phyloP scores from a whole-genome alignment of 2,329 filamentous ascomycete genomes.

The Teratosphaeriaceae sp. region DNA sequence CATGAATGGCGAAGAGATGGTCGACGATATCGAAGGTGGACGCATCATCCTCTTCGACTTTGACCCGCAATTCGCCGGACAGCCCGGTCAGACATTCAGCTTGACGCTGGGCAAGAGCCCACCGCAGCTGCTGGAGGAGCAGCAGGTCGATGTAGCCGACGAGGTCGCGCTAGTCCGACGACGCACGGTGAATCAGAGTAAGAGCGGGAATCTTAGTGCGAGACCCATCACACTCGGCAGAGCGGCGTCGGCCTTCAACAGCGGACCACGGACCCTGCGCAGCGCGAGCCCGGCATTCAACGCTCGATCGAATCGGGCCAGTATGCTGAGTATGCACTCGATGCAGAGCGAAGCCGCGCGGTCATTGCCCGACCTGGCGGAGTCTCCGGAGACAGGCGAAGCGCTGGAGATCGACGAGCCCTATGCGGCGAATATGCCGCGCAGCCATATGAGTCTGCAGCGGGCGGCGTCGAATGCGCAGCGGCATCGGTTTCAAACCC shows the following conservation, averaged over 20 bases:
- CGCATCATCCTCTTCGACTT: constrained; percentile 31
- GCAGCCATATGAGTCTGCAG: constrained; percentile 27
- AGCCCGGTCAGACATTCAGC: constrained; percentile 30
- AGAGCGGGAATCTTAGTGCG: constrained; percentile 24
- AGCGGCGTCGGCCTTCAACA: constrained; percentile 27
- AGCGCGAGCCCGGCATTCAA: constrained; percentile 12
- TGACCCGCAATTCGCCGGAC: constrained; percentile 29
- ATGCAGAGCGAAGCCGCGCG: constrained; percentile 22
- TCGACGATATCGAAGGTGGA: constrained; percentile 31
- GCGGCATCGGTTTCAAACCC: constrained; percentile 58
- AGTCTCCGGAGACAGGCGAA: constrained; percentile 19
- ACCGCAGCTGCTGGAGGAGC: constrained; percentile 28
- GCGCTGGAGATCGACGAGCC: constrained; percentile 27
- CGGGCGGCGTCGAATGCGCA: constrained; percentile 57
- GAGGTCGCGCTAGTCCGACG: constrained; percentile 30
- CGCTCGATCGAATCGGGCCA: constrained; percentile 14
- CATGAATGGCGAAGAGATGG: constrained; percentile 23
- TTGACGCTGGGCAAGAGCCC: constrained; percentile 30
- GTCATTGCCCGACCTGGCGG: constrained; percentile 27
- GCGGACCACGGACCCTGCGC: constrained; percentile 6
- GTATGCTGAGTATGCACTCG: constrained; percentile 20
- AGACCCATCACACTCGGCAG: constrained; percentile 27
- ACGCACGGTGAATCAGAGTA: constrained; percentile 31
- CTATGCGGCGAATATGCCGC: constrained; percentile 27
- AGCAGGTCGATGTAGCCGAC: constrained; percentile 27